Base-by-base conservation (phyloP, 805 yeast species). In the Millerozyma miso region DNA sequence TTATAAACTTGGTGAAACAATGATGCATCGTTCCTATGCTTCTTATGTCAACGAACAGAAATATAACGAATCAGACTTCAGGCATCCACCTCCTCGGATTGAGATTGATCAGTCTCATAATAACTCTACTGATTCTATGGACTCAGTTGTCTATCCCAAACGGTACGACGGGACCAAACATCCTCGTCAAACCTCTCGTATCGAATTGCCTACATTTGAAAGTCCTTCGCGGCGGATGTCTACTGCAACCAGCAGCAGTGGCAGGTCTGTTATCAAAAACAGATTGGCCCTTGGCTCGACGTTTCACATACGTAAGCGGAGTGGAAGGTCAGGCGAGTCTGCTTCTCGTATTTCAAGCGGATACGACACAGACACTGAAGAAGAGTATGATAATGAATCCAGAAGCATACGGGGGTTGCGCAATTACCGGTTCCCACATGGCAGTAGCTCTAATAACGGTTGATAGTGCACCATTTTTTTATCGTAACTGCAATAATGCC, bases 201-300 rank as follows among this genome's bases (percentile, higher is more conserved):
- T 7, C 7, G n/a, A 32, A 6, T 15, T n/a, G 14, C 34, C 14
- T 6, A 32, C 7, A 6, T 13, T n/a, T 15, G 14, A n/a, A n/a
- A 6, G 29, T 31, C 38, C 41, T 12, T 20, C 37, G 13, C 6
- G 20, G 8, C 23, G 33, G 19, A 34, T 35, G 23, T 29, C 16
- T 20, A 33, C 32, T 16, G 20, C 14, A 31, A 17, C 37, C 14
- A 42, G 38, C 16, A 31, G 33, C 33, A 45, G 49, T 36, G 45
- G 53, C 33, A 39, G 40, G 12, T 53, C 58, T 2, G 51, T 54
- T 1, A 44, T 54, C 10, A 41, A 48, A 39, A 50, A 43, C 31
- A 51, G 44, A 39, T 40, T 55, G 19, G 46, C 58, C 8, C 17
- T 50, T 10, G 39, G 34, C 26, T 38, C 16, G 12, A 41, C 39